Percentiles rank a stretch among this genome's conserved stretches.
Conservation (phyloP, 225 moss, liverwort and hornwort genomes). For the Physcomitrium patens region DNA sequence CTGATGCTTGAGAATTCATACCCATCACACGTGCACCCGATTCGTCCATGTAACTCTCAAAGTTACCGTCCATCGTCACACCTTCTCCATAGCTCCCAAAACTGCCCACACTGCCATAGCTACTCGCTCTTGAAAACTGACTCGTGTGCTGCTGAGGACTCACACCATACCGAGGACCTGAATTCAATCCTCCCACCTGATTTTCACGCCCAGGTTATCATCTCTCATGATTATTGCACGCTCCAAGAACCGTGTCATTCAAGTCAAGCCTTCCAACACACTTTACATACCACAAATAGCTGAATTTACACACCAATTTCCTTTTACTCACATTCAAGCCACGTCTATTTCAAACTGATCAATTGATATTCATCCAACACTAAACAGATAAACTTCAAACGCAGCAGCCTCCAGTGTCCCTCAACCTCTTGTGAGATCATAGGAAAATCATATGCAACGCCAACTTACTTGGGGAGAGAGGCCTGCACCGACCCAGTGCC, state of each 20-base stretch:
- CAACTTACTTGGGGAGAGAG: slow-evolving; percentile 61
- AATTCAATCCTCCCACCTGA: slow-evolving; percentile 52
- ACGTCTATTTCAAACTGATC: too few species aligned
- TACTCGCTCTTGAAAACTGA: slow-evolving; percentile 53
- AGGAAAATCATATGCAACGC: too few species aligned
- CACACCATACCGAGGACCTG: slow-evolving; percentile 39
- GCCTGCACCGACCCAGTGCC: slow-evolving; percentile 61
- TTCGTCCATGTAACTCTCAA: slow-evolving; percentile 55
- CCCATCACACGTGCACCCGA: slow-evolving; percentile 36
- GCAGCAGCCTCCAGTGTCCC: too few species aligned
- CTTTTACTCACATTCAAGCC: too few species aligned
- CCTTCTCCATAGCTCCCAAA: slow-evolving; percentile 58
- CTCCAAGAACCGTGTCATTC: neutral
- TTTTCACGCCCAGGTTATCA: slow-evolving; percentile 17
- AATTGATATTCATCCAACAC: too few species aligned
- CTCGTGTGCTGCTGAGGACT: slow-evolving; percentile 50
- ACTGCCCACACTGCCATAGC: slow-evolving; percentile 54
- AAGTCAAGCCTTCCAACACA: too few species aligned
- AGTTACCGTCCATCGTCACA: slow-evolving; percentile 37
- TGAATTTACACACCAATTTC: too few species aligned
- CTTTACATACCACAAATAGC: too few species aligned
- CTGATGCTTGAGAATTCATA: slow-evolving; percentile 46
- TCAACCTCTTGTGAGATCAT: too few species aligned
- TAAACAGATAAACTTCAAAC: too few species aligned
- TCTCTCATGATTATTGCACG: neutral